Percentiles rank a stretch among this genome's conserved stretches.
Conservation (phyloP, 2,329 filamentous ascomycete species). For the Sarocladium oryzae region DNA sequence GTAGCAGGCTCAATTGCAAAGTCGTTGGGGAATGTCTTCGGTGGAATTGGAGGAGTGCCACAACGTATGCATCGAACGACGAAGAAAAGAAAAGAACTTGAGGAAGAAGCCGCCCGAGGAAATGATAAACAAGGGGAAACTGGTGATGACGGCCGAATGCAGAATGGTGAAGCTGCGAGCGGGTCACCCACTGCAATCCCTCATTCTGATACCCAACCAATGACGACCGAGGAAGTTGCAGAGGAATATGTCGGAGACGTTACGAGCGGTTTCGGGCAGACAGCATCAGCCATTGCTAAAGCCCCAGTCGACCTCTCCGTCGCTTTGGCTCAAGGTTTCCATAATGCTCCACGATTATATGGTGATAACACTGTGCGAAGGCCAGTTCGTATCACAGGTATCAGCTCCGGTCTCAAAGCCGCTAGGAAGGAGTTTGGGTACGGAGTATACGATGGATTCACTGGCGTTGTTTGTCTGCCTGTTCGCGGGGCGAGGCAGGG, state of each 20-base stretch:
- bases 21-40: conserved; percentile 50
- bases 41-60: conserved; percentile 59
- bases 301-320: conserved; percentile 56
- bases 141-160: conserved; percentile 1
- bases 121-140: conserved; percentile 11
- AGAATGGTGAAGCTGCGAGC: neutral
- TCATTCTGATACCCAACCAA: conserved; percentile 15
- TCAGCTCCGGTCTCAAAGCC: conserved; percentile 56
- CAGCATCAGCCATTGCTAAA: conserved; percentile 43
- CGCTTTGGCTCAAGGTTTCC: conserved; percentile 61
- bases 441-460: conserved; percentile 59
- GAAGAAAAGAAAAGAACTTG: conserved; percentile 44
- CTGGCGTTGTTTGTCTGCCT: conserved; percentile 55
- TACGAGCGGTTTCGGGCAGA: conserved; percentile 43
- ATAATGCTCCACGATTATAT: conserved; percentile 64
- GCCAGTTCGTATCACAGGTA: conserved; percentile 56
- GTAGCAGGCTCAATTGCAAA: conserved; percentile 54
- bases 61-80: conserved; percentile 53
- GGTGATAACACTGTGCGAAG: conserved; percentile 63
- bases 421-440: conserved; percentile 55
- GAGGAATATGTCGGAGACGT: conserved; percentile 44
- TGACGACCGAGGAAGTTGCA: conserved; percentile 10
- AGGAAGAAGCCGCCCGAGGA: conserved; percentile 30
- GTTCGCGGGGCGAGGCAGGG: conserved; percentile 48
- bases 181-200: neutral